Conservation (phyloP, 371 early-diverging fungal genomes). For the Lichtheimia ornata region DNA sequence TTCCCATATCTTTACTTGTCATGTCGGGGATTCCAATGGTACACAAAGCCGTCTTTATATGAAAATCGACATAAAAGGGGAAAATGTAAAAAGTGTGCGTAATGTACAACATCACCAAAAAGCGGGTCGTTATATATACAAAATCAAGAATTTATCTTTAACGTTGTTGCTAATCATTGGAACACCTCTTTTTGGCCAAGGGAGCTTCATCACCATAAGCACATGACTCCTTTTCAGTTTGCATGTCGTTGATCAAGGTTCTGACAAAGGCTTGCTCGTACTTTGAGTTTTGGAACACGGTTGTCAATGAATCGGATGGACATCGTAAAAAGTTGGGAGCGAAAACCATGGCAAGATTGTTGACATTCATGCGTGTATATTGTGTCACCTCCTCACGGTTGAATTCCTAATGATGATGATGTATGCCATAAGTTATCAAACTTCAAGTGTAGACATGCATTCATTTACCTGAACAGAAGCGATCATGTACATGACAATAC, state of each 20-base stretch:
- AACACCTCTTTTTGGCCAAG: no score
- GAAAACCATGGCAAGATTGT: slow-evolving; percentile 95
- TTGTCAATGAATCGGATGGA: slow-evolving; percentile 74
- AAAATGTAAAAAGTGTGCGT: no score
- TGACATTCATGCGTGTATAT: slow-evolving; percentile 84
- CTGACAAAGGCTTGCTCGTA: slow-evolving; percentile 56
- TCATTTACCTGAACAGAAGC: slow-evolving; percentile 72
- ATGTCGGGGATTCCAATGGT: no score
- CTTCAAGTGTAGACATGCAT: neutral
- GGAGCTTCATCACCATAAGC: slow-evolving; percentile 13
- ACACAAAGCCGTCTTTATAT: no score
- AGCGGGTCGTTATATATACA: no score
- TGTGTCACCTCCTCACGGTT: slow-evolving; percentile 66
- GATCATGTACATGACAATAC: slow-evolving; percentile 79
- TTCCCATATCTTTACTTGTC: no score
- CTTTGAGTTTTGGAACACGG: slow-evolving; percentile 81
- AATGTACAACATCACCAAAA: no score
- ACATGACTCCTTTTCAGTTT: slow-evolving; percentile 28
- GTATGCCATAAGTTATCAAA: neutral
- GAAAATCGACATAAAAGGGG: no score
- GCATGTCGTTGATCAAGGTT: slow-evolving; percentile 34
- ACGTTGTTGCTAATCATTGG: no score
- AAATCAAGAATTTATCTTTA: no score
- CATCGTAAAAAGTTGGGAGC: slow-evolving; percentile 92
- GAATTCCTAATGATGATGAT: slow-evolving; percentile 43